Conservation (phyloP, 805 yeast species). For the Starmerella vitae region DNA sequence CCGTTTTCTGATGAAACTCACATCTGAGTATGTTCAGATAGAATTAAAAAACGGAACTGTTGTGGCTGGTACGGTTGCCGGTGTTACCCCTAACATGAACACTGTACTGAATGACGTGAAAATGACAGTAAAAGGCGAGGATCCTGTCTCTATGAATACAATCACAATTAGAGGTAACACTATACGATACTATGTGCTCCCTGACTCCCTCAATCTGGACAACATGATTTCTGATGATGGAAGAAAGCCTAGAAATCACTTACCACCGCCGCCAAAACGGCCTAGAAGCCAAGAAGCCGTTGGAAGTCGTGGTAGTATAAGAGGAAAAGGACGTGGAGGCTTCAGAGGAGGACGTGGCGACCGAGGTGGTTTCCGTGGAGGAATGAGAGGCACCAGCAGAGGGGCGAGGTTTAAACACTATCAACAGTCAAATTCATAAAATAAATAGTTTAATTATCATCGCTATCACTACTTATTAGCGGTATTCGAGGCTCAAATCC, state of each 20-base stretch:
- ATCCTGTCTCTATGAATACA: slow-evolving; percentile 56
- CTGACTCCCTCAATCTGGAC: slow-evolving; percentile 67
- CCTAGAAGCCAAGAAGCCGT: slow-evolving; percentile 5
- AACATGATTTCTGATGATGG: slow-evolving; percentile 33
- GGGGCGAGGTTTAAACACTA: not conserved
- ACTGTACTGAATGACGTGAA: slow-evolving; percentile 67
- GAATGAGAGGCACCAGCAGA: not conserved
- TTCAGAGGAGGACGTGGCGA: slow-evolving; percentile 2
- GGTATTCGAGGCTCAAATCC: slow-evolving; percentile 13
- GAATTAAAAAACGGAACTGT: slow-evolving; percentile 86
- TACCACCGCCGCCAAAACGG: slow-evolving; percentile 11
- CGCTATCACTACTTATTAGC: slow-evolving; percentile 1
- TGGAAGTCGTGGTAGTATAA: slow-evolving; percentile 1
- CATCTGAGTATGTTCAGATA: slow-evolving; percentile 75
- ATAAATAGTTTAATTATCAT: too few relatives aligned
- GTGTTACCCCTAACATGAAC: slow-evolving; percentile 87
- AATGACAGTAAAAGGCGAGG: slow-evolving; percentile 58
- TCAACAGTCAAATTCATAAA: too few relatives aligned
- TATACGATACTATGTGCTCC: slow-evolving; percentile 67
- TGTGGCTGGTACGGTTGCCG: slow-evolving; percentile 67
- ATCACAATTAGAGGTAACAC: slow-evolving; percentile 83
- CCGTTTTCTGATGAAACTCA: slow-evolving; percentile 66
- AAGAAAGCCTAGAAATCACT: slow-evolving; percentile 27
- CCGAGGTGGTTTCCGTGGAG: slow-evolving; percentile 6
- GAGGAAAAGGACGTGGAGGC: slow-evolving; percentile 8